Evolutionary conservation across 768 basidiomycete species (phyloP).

Genomic region (Peribolospora kevripleyi): DNA sequence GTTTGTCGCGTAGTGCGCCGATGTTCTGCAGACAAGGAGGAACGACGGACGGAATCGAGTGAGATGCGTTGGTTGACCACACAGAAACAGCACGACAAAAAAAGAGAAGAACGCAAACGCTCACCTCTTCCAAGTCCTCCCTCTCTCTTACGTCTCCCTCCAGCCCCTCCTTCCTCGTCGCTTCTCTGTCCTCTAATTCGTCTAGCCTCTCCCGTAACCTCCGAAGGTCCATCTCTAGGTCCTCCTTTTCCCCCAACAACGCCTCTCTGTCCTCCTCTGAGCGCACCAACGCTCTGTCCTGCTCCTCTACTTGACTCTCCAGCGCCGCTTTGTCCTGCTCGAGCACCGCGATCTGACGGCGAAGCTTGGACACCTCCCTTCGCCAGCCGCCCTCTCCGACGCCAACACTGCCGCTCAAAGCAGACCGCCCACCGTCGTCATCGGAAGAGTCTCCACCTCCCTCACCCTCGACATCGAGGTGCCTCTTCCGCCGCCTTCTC

Average conservation of each 20-base stretch:
- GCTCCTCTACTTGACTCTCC: not conserved
- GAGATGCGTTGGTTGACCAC: too few relatives aligned
- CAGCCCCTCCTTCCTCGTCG: conserved; percentile 37
- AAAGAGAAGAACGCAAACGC: not conserved
- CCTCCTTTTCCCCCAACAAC: conserved; percentile 31
- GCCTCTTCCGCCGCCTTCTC: conserved; percentile 4
- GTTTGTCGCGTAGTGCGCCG: conserved; percentile 43
- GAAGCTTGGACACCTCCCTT: conserved; percentile 6
- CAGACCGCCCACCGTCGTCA: not conserved
- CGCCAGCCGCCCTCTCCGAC: not conserved
- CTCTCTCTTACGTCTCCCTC: conserved; percentile 43
- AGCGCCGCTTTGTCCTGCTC: conserved; percentile 6
- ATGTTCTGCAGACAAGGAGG: not conserved
- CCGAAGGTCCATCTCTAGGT: conserved; percentile 45
- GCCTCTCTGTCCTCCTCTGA: conserved; percentile 11
- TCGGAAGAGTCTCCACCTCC: not conserved
- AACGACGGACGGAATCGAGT: too few relatives aligned
- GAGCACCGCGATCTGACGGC: conserved; percentile 5
- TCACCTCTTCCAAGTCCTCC: conserved; percentile 38
- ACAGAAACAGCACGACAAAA: not conserved
- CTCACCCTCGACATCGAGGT: not conserved
- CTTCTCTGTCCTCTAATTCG: conserved; percentile 36
- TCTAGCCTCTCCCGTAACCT: conserved; percentile 42
- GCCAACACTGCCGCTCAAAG: not conserved
- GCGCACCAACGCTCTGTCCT: conserved; percentile 12